Conservation (phyloP, 2,329 filamentous ascomycete genomes). For the Didymella exigua region DNA sequence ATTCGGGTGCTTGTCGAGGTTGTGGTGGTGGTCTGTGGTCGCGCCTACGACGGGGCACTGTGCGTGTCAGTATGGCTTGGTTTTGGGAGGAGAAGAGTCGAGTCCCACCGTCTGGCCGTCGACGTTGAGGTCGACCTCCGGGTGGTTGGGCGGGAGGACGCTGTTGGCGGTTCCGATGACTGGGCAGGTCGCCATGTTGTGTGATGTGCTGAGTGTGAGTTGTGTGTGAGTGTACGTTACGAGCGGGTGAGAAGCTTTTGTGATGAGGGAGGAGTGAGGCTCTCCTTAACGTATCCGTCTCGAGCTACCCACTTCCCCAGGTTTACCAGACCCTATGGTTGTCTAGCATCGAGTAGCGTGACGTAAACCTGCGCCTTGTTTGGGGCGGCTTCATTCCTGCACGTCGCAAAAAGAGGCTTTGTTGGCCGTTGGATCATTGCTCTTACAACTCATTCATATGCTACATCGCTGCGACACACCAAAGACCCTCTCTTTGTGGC, state of each 20-base stretch:
- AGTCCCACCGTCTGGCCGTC: conserved; percentile 46
- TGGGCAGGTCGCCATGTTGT: conserved; percentile 37
- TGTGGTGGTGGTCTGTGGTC: conserved; percentile 53
- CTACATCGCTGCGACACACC: neutral
- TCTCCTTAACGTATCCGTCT: conserved; percentile 4
- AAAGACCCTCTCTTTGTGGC: neutral
- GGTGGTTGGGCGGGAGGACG: conserved; percentile 53
- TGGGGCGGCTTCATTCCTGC: neutral
- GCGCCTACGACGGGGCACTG: conserved; percentile 55
- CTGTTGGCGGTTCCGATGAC: conserved; percentile 52
- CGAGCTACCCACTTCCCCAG: conserved; percentile 14
- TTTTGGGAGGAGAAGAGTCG: neutral
- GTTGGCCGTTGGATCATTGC: neutral
- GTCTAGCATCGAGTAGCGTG: conserved; percentile 11
- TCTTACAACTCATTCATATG: neutral
- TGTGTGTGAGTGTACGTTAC: neutral
- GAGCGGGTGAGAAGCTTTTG: conserved; percentile 5
- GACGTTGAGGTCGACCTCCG: conserved; percentile 46
- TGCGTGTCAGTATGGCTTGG: neutral
- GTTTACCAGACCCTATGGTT: conserved; percentile 6
- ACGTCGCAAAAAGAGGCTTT: neutral
- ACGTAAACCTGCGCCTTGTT: conserved; percentile 2
- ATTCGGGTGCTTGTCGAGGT: conserved; percentile 50
- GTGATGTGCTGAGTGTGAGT: neutral
- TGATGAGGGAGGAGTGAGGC: conserved; percentile 4